These are phyloP conservation scores for Phytophthora pinifolia DNA, from an alignment of 352 stramenopile species.

Conservation along the genomic window DNA sequence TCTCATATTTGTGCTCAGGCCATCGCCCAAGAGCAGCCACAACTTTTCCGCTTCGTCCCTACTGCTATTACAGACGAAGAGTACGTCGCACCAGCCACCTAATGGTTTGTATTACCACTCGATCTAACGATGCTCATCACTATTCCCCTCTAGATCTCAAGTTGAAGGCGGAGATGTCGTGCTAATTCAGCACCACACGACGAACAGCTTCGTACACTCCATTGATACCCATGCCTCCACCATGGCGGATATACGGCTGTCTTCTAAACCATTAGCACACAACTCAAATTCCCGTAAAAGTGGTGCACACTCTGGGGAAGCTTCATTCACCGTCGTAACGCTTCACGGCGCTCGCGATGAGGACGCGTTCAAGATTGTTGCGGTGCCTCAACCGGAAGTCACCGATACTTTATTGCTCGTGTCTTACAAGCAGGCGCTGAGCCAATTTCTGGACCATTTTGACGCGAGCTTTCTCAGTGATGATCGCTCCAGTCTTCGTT, in stretches of 20 bases:
- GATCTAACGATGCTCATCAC: neutral
- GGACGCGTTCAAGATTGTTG: slow-evolving; percentile 67
- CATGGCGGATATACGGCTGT: slow-evolving; percentile 66
- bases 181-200: slow-evolving; percentile 53
- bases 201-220: slow-evolving; percentile 62
- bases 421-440: slow-evolving; percentile 53
- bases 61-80: slow-evolving; percentile 55
- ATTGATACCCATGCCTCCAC: slow-evolving; percentile 63
- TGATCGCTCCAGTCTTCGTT: slow-evolving; percentile 16
- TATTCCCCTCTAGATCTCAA: slow-evolving; percentile 34
- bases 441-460: slow-evolving; percentile 46
- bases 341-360: slow-evolving; percentile 59
- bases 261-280: slow-evolving; percentile 51
- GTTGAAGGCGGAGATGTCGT: slow-evolving; percentile 55
- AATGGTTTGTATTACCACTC: neutral
- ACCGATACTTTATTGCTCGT: slow-evolving; percentile 63
- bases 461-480: neutral
- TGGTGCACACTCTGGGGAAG: slow-evolving; percentile 17
- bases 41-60: slow-evolving; percentile 59
- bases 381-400: slow-evolving; percentile 45
- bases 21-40: slow-evolving; percentile 39
- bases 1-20: slow-evolving; percentile 34
- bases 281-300: slow-evolving; percentile 21
- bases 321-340: slow-evolving; percentile 48
- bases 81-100: slow-evolving; percentile 28